Percentiles rank a stretch among this genome's conserved stretches.
Evolutionary conservation across 148 eudicot genomes (phyloP).

Genomic region (Camellia sinensis): DNA sequence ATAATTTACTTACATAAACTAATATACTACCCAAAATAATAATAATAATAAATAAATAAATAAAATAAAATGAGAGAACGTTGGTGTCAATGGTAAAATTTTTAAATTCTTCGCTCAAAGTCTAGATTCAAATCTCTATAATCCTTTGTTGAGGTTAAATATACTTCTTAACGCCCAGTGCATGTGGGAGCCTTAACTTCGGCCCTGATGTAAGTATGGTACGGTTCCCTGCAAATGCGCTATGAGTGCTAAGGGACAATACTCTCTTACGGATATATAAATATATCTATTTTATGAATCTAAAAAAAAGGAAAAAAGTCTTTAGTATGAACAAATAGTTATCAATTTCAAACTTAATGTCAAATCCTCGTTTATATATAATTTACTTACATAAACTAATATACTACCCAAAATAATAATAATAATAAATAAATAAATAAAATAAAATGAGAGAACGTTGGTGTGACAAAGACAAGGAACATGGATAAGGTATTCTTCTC

Average conservation of each 20-base stretch:
- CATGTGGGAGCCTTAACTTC: too few relatives aligned
- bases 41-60: background rate
- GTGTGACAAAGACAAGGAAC: conserved; percentile 6
- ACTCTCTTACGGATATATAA: too few relatives aligned
- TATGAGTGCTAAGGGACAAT: too few relatives aligned
- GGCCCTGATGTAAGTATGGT: too few relatives aligned
- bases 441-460: background rate
- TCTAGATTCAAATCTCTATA: too few relatives aligned
- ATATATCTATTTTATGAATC: too few relatives aligned
- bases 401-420: background rate
- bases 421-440: background rate
- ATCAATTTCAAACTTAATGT: background rate
- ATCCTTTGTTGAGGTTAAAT: too few relatives aligned
- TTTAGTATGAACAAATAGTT: background rate
- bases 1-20: background rate
- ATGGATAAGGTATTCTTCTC: background rate
- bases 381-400: background rate
- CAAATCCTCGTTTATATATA: background rate
- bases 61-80: background rate
- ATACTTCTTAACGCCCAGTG: too few relatives aligned
- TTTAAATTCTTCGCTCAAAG: too few relatives aligned
- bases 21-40: background rate
- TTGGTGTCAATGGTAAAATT: too few relatives aligned
- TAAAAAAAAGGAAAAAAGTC: too few relatives aligned
- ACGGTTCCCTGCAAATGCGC: too few relatives aligned